Evolutionary conservation across 2,329 filamentous ascomycete species (phyloP), one percentile per base, ranked within the genome.

Genomic region (Pseudopyrenochaeta lycopersici): DNA sequence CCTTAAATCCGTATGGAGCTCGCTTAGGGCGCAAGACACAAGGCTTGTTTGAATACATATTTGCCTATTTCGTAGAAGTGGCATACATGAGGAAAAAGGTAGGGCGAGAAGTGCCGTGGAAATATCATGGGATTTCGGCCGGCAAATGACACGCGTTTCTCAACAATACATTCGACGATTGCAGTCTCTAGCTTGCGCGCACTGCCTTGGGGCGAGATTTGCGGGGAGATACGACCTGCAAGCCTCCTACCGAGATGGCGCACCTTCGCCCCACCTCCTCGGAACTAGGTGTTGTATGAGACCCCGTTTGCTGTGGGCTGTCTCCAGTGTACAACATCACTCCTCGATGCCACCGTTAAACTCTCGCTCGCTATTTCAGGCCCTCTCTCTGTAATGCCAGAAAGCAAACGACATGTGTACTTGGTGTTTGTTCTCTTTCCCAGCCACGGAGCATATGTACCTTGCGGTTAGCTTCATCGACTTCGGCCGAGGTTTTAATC

Each of bases 191-290:
- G 3, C 40, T 17, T 30, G 14, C 21, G 2, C 7, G 2, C 27
- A n/a, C 17, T 4, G 12, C 1, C 7, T 10, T 21, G 17, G 36
- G 36, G 20, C 36, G 23, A 42, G 9, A 12, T 15, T 7, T 18
- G 40, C 40, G 40, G 23, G 40, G 23, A 18, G 23, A 23, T 9
- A 14, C n/a, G 27, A 30, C 4, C 21, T 42, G 40, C 40, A 30
- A 15, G 23, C 39, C n/a, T 41, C 21, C 40, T 11, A 21, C 31
- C 39, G 15, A 45, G 15, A 17, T 50, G 29, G 48, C 41, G 48
- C 41, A 32, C 33, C 5, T 20, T 51, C 9, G n/a, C 41, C 12
- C 41, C 33, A 27, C 33, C 31, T 46, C 27, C 17, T 45, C n/a
- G 11, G n/a, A 42, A 14, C 40, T 42, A 30, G 40, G 36, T 42